Percentiles rank a stretch among this genome's conserved stretches.
Conservation (phyloP, 768 basidiomycete genomes). For the Lactarius indigo region DNA sequence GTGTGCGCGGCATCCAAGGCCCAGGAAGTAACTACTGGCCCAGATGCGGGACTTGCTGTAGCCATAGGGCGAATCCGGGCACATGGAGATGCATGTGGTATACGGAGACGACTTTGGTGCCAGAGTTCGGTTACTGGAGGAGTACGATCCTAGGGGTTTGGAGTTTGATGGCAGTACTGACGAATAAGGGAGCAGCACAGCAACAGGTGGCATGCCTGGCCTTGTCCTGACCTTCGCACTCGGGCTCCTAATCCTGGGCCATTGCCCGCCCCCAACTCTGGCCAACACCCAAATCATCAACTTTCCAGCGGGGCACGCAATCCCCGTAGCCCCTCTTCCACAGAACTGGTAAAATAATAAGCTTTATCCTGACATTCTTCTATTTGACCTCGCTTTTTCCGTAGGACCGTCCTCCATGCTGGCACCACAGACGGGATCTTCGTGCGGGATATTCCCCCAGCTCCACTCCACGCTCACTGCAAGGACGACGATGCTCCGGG, state of each 20-base stretch:
- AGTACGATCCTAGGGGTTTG: too few species aligned
- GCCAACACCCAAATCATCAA: conserved; percentile 69
- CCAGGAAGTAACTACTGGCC: too few species aligned
- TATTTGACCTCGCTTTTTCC: background rate
- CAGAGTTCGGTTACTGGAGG: too few species aligned
- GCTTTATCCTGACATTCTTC: too few species aligned
- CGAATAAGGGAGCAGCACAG: background rate
- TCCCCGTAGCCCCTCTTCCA: conserved; percentile 28
- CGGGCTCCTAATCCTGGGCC: background rate
- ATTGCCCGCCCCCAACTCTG: background rate
- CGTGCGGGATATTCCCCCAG: conserved; percentile 41
- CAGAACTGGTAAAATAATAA: conserved; percentile 30
- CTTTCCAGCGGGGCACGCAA: conserved; percentile 38
- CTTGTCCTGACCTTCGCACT: background rate
- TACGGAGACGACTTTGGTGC: too few species aligned
- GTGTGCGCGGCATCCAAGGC: too few species aligned
- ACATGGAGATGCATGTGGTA: too few species aligned
- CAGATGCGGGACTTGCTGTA: too few species aligned
- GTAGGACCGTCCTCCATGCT: conserved; percentile 38
- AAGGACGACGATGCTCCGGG: conserved; percentile 21
- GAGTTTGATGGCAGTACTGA: background rate
- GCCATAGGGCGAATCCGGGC: too few species aligned
- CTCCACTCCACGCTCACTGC: conserved; percentile 39
- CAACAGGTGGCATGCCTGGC: background rate
- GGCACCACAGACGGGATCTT: conserved; percentile 38